These are phyloP conservation scores for Talaromyces piceae DNA, from an alignment of 2,329 filamentous ascomycete species.

Conservation along the genomic window DNA sequence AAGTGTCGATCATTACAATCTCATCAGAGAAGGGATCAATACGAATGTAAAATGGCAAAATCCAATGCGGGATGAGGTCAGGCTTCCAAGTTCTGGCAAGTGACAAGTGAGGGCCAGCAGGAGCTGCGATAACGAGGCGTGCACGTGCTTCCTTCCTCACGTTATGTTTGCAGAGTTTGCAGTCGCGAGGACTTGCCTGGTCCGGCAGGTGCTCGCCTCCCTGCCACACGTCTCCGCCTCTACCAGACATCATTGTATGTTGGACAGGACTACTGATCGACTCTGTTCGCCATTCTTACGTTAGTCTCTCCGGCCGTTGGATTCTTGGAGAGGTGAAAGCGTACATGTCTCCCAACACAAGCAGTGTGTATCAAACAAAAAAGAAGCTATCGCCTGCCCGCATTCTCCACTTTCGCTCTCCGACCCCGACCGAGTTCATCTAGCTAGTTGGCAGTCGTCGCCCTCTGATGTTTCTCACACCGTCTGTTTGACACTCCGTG, in stretches of 20 bases:
- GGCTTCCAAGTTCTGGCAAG: background rate
- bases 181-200: constrained; percentile 10
- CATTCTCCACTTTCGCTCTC: background rate
- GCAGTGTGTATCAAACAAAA: too few relatives aligned
- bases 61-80: background rate
- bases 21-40: background rate
- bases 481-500: background rate
- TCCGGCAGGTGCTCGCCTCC: too few relatives aligned
- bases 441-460: background rate
- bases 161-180: background rate
- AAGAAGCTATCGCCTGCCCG: too few relatives aligned
- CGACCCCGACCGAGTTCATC: background rate
- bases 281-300: too few relatives aligned
- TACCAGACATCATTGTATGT: too few relatives aligned
- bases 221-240: too few relatives aligned
- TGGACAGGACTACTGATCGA: too few relatives aligned
- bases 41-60: background rate
- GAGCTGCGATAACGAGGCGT: background rate
- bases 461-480: background rate
- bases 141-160: background rate
- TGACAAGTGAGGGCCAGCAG: background rate
- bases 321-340: too few relatives aligned
- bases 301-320: too few relatives aligned
- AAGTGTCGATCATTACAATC: background rate
- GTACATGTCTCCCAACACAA: too few relatives aligned